phyloP scores from a whole-genome alignment of 1,284 basidiomycete genomes.

The Tilletia caries region DNA sequence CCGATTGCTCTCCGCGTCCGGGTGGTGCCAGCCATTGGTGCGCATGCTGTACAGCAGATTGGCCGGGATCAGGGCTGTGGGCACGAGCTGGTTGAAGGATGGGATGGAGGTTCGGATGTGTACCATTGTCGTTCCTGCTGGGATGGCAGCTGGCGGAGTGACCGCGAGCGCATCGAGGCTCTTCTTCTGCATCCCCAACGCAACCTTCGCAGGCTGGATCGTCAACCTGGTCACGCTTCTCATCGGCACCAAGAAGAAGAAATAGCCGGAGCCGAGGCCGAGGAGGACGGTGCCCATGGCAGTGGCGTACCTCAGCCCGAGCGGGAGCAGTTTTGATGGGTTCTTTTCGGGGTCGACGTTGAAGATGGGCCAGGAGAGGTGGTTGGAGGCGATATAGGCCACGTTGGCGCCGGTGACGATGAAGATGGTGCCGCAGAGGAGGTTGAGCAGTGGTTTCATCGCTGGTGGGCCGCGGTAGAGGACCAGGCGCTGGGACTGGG shows the following conservation, averaged over 20 bases:
- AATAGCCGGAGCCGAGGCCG: conserved; percentile 23
- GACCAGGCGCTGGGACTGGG: conserved; percentile 11
- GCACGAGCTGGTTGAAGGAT: conserved; percentile 27
- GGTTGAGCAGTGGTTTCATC: conserved; percentile 31
- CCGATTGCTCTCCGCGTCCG: not conserved
- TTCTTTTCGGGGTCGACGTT: conserved; percentile 27
- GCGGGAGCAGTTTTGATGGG: conserved; percentile 25
- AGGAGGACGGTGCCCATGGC: conserved; percentile 20
- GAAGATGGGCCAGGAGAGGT: conserved; percentile 33
- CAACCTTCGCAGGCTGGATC: conserved; percentile 27
- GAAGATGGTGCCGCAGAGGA: conserved; percentile 33
- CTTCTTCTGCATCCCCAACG: conserved; percentile 25
- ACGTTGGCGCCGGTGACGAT: conserved; percentile 22
- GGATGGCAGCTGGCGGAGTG: conserved; percentile 24
- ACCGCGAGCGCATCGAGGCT: conserved; percentile 22
- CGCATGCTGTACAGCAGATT: conserved; percentile 9
- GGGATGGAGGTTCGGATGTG: conserved; percentile 24
- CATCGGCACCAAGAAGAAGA: conserved; percentile 33
- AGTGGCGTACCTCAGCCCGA: conserved; percentile 24
- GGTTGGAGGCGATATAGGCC: conserved; percentile 30
- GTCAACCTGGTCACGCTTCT: conserved; percentile 31
- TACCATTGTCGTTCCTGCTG: conserved; percentile 18
- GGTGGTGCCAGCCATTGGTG: conserved; percentile 10
- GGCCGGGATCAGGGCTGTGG: not conserved
- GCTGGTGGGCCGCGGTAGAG: conserved; percentile 33